Evolutionary conservation across 1,284 basidiomycete genomes (phyloP), one percentile per base, ranked within the genome.

Genomic region (Meripilus lineatus): DNA sequence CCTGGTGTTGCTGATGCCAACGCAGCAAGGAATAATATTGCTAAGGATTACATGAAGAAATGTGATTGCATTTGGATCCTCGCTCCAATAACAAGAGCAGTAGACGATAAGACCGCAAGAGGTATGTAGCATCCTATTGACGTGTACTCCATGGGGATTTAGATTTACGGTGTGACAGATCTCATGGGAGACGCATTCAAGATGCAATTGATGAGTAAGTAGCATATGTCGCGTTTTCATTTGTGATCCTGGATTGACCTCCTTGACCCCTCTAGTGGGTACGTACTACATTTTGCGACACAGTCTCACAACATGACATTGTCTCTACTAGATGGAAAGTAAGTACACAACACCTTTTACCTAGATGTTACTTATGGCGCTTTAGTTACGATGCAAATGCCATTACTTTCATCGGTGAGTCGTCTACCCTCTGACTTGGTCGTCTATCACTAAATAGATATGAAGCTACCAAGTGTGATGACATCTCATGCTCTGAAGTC

Each of bases 1-100:
- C 79, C 79, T 44, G 79, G 79, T 65, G 74, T 78, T 17, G 77
- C 75, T 7, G 79, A 82, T 54, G 72, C 75, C 7, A 80, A 80
- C 51, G 73, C 75, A 11, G 77, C 76, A 3, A 62, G 77, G 35
- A 75, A 73, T 54, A 71, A 66, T 40, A 77, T 79, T 39, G 75
- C 77, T 1, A 76, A 77, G 54, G 68, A 73, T 25, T 79, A 79
- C 55, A 75, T 80, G 75, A 79, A 79, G 58, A 76, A 74, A 47
- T 73, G 72, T 42, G 66, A 75, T 36, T 77, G 71, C 38, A 69
- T 78, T 21, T 78, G 75, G 74, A 73, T 78, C 48, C 56, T 78
- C 5, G 75, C 75, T 1, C 74, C 75, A 2, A 78, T 78, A 36
- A 74, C 69, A 5, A 60, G 75, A 15, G 76, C 76, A 25, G 75